These are phyloP conservation scores for Sporothrix mexicana DNA, from an alignment of 2,329 filamentous ascomycete genomes.

Conservation along the genomic window DNA sequence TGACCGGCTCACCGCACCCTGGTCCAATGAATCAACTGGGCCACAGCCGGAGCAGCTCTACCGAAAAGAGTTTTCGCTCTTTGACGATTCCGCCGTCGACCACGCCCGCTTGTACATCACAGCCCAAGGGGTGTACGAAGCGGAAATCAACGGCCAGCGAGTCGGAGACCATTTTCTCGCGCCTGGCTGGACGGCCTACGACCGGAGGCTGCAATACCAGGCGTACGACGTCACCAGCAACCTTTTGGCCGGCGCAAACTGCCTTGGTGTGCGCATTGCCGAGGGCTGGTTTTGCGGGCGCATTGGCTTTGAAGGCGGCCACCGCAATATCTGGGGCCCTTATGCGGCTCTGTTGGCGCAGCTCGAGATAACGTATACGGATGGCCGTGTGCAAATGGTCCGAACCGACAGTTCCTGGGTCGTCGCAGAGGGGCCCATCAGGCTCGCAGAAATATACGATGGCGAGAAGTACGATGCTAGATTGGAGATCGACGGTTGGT, in stretches of 20 bases:
- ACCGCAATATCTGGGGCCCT: conserved; percentile 49
- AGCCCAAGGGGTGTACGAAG: conserved; percentile 45
- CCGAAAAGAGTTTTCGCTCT: background rate
- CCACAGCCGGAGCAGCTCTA: conserved; percentile 1
- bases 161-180: conserved; percentile 45
- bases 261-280: conserved; percentile 48
- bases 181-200: conserved; percentile 52
- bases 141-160: conserved; percentile 43
- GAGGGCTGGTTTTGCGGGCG: conserved; percentile 54
- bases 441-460: conserved; percentile 55
- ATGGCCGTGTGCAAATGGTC: background rate
- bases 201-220: conserved; percentile 50
- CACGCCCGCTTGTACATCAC: conserved; percentile 52
- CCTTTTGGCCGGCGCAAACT: conserved; percentile 40
- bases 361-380: conserved; percentile 43
- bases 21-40: background rate
- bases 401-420: background rate
- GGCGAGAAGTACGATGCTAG: conserved; percentile 56
- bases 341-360: conserved; percentile 48
- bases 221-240: conserved; percentile 50
- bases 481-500: conserved; percentile 39
- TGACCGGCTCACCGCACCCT: background rate
- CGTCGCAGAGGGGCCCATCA: conserved; percentile 36
- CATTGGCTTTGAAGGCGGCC: conserved; percentile 38
- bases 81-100: conserved; percentile 39